Evolutionary conservation across 2,329 filamentous ascomycete genomes (phyloP).

Genomic region (Epichloe typhina): DNA sequence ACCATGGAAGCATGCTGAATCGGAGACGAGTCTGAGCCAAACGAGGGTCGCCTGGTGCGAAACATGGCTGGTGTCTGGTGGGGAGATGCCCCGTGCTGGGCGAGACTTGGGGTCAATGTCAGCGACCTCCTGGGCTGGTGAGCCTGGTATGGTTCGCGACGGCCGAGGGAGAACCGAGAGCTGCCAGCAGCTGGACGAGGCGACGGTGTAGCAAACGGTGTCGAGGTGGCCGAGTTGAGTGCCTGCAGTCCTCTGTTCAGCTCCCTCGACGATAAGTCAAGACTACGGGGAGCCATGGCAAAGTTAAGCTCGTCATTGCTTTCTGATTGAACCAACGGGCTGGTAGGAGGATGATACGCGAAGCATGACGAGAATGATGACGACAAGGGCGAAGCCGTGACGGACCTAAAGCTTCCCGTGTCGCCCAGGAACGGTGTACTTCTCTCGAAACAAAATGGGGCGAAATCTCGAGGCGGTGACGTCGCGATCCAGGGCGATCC

Average conservation of each 20-base stretch:
- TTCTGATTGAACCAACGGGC: slow-evolving; percentile 77
- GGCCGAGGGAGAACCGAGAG: slow-evolving; percentile 21
- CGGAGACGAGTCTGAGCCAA: slow-evolving; percentile 60
- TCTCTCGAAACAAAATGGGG: slow-evolving; percentile 30
- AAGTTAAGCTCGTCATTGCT: slow-evolving; percentile 64
- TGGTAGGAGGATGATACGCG: slow-evolving; percentile 77
- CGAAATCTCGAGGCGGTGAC: slow-evolving; percentile 41
- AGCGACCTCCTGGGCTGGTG: slow-evolving; percentile 69
- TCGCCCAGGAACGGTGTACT: slow-evolving; percentile 18
- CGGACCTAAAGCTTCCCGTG: slow-evolving; percentile 26
- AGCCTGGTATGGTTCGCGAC: slow-evolving; percentile 61
- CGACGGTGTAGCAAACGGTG: slow-evolving; percentile 29
- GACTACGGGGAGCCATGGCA: slow-evolving; percentile 36
- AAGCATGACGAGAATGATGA: slow-evolving; percentile 70
- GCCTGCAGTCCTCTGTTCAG: slow-evolving; percentile 51
- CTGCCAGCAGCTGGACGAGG: slow-evolving; percentile 16
- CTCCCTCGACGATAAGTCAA: slow-evolving; percentile 31
- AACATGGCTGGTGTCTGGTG: slow-evolving; percentile 38
- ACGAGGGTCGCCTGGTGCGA: slow-evolving; percentile 52
- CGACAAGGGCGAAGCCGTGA: slow-evolving; percentile 45
- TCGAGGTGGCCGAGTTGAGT: slow-evolving; percentile 47
- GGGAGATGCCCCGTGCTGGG: slow-evolving; percentile 29
- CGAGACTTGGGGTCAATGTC: slow-evolving; percentile 38
- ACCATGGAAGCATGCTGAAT: slow-evolving; percentile 90
- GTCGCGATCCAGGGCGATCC: slow-evolving; percentile 35